phyloP scores from a whole-genome alignment of 345 rosid genomes.

The Citrus reticulata region DNA sequence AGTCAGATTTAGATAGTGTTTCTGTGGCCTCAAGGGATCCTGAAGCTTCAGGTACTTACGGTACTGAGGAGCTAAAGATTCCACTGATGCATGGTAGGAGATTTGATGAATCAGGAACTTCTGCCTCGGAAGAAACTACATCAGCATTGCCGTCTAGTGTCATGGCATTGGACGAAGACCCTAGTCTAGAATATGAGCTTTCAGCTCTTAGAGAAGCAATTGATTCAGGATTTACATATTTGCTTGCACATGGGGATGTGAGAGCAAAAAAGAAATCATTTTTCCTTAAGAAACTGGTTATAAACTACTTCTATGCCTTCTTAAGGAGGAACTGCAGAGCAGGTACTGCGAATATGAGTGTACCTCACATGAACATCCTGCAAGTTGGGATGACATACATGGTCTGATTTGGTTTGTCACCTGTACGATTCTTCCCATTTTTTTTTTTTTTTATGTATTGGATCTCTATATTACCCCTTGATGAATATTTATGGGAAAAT shows the following conservation, averaged over 20 bases:
- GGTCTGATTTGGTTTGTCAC: constrained; percentile 41
- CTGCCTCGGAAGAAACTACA: constrained; percentile 26
- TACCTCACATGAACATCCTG: constrained; percentile 86
- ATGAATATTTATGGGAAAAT: background rate
- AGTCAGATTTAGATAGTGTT: constrained; percentile 39
- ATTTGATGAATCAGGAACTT: constrained; percentile 28
- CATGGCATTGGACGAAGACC: constrained; percentile 62
- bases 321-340: constrained; percentile 83
- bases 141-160: constrained; percentile 45
- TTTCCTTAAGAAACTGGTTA: constrained; percentile 82
- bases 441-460: background rate
- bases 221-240: constrained; percentile 80
- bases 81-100: constrained; percentile 59
- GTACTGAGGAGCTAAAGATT: constrained; percentile 48
- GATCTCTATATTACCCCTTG: too few relatives aligned
- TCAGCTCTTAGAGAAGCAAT: constrained; percentile 77
- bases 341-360: constrained; percentile 71
- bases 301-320: constrained; percentile 89
- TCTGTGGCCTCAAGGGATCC: constrained; percentile 34
- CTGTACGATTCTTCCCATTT: background rate
- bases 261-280: constrained; percentile 79
- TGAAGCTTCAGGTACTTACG: constrained; percentile 5
- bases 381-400: constrained; percentile 87
- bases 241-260: constrained; percentile 73
- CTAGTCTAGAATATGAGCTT: constrained; percentile 76